Percentiles rank a stretch among this genome's conserved stretches.
Evolutionary conservation across 2,329 filamentous ascomycete genomes (phyloP).

Genomic region (Neofusicoccum kwambonambiense): DNA sequence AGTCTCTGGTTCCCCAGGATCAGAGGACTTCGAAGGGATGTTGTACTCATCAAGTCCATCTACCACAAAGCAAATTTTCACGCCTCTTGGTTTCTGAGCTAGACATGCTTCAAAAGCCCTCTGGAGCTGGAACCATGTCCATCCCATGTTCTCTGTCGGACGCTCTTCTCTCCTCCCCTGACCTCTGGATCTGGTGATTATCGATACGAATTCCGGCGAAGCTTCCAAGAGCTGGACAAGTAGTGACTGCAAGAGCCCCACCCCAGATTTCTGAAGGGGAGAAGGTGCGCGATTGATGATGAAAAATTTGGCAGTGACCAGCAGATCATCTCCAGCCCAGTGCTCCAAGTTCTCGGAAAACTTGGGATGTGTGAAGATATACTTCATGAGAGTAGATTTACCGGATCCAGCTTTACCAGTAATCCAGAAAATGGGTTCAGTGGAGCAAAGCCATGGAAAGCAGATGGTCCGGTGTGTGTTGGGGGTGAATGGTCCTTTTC

Average conservation of each 20-base stretch:
- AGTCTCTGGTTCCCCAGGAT: background rate
- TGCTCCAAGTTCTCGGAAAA: constrained; percentile 21
- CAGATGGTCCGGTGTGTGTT: background rate
- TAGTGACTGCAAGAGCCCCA: constrained; percentile 28
- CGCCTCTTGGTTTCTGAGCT: background rate
- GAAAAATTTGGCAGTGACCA: constrained; percentile 25
- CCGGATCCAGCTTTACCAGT: constrained; percentile 35
- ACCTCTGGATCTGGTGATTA: background rate
- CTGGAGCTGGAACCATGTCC: background rate
- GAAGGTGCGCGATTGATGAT: constrained; percentile 32
- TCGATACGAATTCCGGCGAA: background rate
- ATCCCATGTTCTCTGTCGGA: no score
- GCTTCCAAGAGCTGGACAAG: constrained; percentile 22
- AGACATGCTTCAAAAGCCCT: background rate
- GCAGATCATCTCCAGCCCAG: constrained; percentile 23
- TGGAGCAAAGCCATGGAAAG: background rate
- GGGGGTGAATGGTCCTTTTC: no score
- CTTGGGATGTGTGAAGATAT: constrained; percentile 20
- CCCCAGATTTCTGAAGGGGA: constrained; percentile 25
- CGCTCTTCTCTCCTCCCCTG: background rate
- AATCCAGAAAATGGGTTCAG: constrained; percentile 36
- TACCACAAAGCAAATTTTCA: background rate
- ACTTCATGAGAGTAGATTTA: constrained; percentile 36
- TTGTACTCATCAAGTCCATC: background rate
- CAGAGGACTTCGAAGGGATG: background rate